phyloP scores from a whole-genome alignment of 1,284 basidiomycete species.

The Phlebopus sp. region DNA sequence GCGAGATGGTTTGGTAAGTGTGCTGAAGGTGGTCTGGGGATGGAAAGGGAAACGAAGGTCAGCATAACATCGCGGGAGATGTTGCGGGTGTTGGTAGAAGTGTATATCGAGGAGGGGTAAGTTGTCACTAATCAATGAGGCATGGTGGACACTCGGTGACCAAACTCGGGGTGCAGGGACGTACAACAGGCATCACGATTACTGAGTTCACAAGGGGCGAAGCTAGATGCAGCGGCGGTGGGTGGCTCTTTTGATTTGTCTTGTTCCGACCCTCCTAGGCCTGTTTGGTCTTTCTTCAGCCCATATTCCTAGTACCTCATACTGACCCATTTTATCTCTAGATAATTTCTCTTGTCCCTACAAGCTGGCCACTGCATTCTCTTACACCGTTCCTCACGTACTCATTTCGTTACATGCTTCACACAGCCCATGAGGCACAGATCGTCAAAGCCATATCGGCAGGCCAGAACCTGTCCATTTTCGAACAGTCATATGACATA shows the following conservation, averaged over 20 bases:
- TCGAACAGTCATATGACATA: slow-evolving; percentile 25
- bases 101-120: slow-evolving; percentile 76
- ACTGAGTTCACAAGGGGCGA: slow-evolving; percentile 76
- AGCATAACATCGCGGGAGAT: slow-evolving; percentile 36
- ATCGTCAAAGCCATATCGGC: slow-evolving; percentile 70
- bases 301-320: not conserved
- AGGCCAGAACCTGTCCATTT: slow-evolving; percentile 64
- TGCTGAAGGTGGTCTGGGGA: slow-evolving; percentile 2
- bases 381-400: slow-evolving; percentile 77
- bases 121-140: slow-evolving; percentile 23
- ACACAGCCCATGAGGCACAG: slow-evolving; percentile 64
- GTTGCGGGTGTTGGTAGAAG: slow-evolving; percentile 69
- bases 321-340: slow-evolving; percentile 29
- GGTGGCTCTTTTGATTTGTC: slow-evolving; percentile 25
- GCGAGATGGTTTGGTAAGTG: slow-evolving; percentile 25
- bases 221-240: slow-evolving; percentile 76
- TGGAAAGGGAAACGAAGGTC: slow-evolving; percentile 9
- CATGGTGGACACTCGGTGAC: slow-evolving; percentile 1
- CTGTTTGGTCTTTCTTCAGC: slow-evolving; percentile 6
- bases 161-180: slow-evolving; percentile 35
- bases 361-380: slow-evolving; percentile 69
- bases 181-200: slow-evolving; percentile 60
- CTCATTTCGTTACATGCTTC: slow-evolving; percentile 74
- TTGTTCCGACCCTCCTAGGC: not conserved
- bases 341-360: slow-evolving; percentile 71